A percentile compares a stretch with the other conserved stretches of the same genome.
These are phyloP conservation scores for Tylopilus rubrobrunneus DNA, from an alignment of 768 basidiomycete genomes.

Conservation along the genomic window DNA sequence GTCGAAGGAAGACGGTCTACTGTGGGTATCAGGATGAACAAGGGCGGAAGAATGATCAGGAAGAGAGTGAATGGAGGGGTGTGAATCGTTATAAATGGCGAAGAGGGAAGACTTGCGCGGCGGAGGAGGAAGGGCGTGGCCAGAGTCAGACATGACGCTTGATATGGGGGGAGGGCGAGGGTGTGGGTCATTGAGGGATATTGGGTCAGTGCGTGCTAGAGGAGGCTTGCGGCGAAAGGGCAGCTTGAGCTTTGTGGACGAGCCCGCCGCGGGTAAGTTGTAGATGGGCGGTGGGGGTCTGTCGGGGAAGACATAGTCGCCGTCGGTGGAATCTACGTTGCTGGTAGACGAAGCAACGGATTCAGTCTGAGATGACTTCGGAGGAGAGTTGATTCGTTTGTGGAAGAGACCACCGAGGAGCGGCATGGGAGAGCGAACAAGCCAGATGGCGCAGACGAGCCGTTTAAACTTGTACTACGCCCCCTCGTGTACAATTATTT, in stretches of 20 bases:
- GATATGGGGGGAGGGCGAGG: slow-evolving; percentile 32
- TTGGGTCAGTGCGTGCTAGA: slow-evolving; percentile 8
- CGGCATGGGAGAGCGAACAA: slow-evolving; percentile 17
- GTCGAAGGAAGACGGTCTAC: slow-evolving; percentile 13
- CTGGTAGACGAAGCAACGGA: slow-evolving; percentile 16
- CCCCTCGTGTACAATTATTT: slow-evolving; percentile 2
- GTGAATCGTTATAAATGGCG: slow-evolving; percentile 47
- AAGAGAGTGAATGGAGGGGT: slow-evolving; percentile 58
- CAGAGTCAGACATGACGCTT: slow-evolving; percentile 42
- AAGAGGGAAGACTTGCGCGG: slow-evolving; percentile 66
- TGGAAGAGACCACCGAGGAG: slow-evolving; percentile 29
- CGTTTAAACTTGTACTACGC: not conserved
- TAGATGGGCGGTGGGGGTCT: slow-evolving; percentile 19
- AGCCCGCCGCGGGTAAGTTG: slow-evolving; percentile 24
- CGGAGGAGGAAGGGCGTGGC: slow-evolving; percentile 47
- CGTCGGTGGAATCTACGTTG: slow-evolving; percentile 27
- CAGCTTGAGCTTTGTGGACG: slow-evolving; percentile 43
- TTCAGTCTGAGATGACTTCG: slow-evolving; percentile 5
- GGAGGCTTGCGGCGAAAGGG: slow-evolving; percentile 40
- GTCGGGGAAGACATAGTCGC: slow-evolving; percentile 30
- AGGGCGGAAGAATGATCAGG: slow-evolving; percentile 37
- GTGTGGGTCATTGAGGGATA: slow-evolving; percentile 25
- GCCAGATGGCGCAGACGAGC: not conserved
- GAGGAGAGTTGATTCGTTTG: slow-evolving; percentile 13
- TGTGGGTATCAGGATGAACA: slow-evolving; percentile 18